Evolutionary conservation across 164 flowering plant species (phyloP).

Genomic region (Litsea cubeba): DNA sequence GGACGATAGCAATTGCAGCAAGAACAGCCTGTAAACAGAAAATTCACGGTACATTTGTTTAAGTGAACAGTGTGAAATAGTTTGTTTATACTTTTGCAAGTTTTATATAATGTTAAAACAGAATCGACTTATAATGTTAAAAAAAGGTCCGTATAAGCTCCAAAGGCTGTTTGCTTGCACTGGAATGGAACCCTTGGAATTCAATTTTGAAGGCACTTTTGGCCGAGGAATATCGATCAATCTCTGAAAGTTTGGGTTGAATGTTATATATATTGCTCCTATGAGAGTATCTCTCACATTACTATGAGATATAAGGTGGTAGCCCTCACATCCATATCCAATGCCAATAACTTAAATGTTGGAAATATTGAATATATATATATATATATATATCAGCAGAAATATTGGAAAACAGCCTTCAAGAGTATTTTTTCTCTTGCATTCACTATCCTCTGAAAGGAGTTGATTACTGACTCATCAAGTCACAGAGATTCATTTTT

Average conservation of each 20-base stretch:
- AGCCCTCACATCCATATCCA: no score
- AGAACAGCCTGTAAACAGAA: constrained; percentile 1
- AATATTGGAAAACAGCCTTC: background rate
- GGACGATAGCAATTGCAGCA: background rate
- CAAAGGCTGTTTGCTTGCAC: background rate
- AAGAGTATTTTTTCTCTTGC: background rate
- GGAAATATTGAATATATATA: no score
- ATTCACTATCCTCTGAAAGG: background rate
- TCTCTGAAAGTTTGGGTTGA: background rate
- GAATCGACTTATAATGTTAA: background rate
- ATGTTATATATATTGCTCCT: background rate
- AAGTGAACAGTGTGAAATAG: background rate
- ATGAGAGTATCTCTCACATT: no score
- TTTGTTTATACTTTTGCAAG: background rate
- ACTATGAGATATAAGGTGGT: no score
- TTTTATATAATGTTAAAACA: background rate
- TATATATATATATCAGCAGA: background rate
- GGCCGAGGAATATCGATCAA: background rate
- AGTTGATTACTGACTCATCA: background rate
- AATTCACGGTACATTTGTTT: background rate
- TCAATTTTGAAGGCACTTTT: no score
- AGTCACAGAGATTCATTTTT: background rate
- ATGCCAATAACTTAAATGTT: no score
- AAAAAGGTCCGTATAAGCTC: background rate
- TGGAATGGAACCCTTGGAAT: background rate